phyloP scores from a whole-genome alignment of 352 stramenopile genomes.

The Pythium folliculosum region DNA sequence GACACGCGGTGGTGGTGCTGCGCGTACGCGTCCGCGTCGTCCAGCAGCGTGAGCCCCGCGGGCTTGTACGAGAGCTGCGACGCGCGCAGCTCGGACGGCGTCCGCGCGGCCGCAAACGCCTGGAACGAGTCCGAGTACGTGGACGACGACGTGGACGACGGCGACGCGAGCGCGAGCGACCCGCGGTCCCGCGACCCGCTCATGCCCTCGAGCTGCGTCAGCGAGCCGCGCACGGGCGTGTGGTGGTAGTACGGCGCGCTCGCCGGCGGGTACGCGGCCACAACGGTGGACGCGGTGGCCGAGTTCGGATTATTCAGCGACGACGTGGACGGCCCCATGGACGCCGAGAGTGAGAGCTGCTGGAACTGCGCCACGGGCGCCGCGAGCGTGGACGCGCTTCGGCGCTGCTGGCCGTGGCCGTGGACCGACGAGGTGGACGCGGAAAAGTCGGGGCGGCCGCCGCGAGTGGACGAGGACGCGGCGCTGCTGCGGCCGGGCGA shows the following conservation, averaged over 20 bases:
- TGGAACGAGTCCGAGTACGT: constrained; percentile 31
- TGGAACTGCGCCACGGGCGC: constrained; percentile 15
- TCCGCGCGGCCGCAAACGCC: constrained; percentile 14
- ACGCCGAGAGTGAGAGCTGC: constrained; percentile 26
- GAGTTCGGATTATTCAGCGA: constrained; percentile 5
- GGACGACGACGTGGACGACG: constrained; percentile 27
- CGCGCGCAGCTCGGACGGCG: constrained; percentile 22
- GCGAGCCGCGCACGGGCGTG: constrained; percentile 25
- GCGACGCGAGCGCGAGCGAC: constrained; percentile 21
- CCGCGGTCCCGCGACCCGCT: constrained; percentile 16
- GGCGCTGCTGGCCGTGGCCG: not conserved
- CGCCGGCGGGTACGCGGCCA: constrained; percentile 32
- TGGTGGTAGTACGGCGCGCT: constrained; percentile 29
- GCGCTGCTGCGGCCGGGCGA: constrained; percentile 1
- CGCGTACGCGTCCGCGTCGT: constrained; percentile 19
- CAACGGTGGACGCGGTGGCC: constrained; percentile 27
- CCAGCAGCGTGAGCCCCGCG: not conserved
- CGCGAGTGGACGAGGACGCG: not conserved
- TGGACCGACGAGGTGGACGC: constrained; percentile 17
- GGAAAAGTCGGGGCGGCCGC: constrained; percentile 19
- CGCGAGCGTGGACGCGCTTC: constrained; percentile 5
- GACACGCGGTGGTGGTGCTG: constrained; percentile 40
- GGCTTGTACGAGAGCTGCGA: constrained; percentile 25
- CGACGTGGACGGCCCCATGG: constrained; percentile 21
- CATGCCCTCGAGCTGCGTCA: constrained; percentile 25